Evolutionary conservation across 805 yeast species (phyloP).

Genomic region (Saccharomyces eubayanus): DNA sequence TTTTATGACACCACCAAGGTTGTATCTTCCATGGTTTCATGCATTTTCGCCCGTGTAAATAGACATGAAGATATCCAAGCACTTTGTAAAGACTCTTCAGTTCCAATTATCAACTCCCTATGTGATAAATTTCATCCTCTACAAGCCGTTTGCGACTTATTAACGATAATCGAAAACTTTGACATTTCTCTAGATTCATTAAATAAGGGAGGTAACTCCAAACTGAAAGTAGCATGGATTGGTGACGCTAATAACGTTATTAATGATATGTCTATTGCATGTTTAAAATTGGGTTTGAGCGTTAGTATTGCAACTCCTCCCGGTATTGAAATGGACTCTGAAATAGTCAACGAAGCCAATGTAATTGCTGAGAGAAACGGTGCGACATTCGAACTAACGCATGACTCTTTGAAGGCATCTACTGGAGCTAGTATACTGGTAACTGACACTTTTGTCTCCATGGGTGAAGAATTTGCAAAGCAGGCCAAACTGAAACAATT

Average conservation of each 20-base stretch:
- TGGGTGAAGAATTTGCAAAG: slow-evolving; percentile 91
- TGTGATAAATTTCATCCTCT: slow-evolving; percentile 92
- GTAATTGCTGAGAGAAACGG: slow-evolving; percentile 45
- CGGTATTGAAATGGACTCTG: slow-evolving; percentile 54
- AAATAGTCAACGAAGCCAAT: slow-evolving; percentile 47
- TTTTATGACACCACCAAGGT: slow-evolving; percentile 83
- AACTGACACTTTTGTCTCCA: slow-evolving; percentile 94
- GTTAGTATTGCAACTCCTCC: slow-evolving; percentile 79
- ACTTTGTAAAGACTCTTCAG: slow-evolving; percentile 68
- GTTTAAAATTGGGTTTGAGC: slow-evolving; percentile 72
- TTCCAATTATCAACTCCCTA: slow-evolving; percentile 87
- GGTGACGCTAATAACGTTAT: slow-evolving; percentile 96
- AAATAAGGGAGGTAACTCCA: slow-evolving; percentile 32
- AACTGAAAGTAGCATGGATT: slow-evolving; percentile 81
- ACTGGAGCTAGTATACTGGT: slow-evolving; percentile 72
- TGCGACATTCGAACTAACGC: slow-evolving; percentile 47
- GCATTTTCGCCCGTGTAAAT: slow-evolving; percentile 93
- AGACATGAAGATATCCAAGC: slow-evolving; percentile 74
- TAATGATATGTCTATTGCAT: slow-evolving; percentile 85
- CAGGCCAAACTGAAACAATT: slow-evolving; percentile 67
- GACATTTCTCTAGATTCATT: slow-evolving; percentile 28
- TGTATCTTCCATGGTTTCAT: slow-evolving; percentile 91
- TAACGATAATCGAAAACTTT: slow-evolving; percentile 78
- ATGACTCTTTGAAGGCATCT: slow-evolving; percentile 71
- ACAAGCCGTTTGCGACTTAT: slow-evolving; percentile 87